These are phyloP conservation scores for Mortierella sp. DNA, from an alignment of 371 early-diverging fungal species.

Conservation along the genomic window DNA sequence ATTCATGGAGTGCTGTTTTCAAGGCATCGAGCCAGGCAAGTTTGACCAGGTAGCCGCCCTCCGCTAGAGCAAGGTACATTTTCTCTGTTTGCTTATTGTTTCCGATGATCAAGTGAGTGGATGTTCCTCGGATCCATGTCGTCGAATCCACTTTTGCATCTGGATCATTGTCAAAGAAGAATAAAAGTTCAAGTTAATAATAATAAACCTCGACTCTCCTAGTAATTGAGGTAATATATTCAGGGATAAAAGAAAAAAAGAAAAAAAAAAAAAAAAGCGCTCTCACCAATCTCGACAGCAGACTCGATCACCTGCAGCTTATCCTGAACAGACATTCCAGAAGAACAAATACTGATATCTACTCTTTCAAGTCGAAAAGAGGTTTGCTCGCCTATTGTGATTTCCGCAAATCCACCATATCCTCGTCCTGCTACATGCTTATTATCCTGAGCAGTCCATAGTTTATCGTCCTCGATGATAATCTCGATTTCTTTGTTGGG, in stretches of 20 bases:
- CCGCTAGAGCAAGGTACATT: slow-evolving; percentile 34
- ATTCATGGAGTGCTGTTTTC: slow-evolving; percentile 11
- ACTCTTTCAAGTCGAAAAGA: slow-evolving; percentile 41
- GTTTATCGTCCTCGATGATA: slow-evolving; percentile 8
- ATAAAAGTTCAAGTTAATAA: too few species aligned
- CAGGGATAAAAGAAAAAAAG: neutral
- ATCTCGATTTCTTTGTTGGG: slow-evolving; percentile 25
- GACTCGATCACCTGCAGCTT: slow-evolving; percentile 23
- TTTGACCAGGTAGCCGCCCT: slow-evolving; percentile 38
- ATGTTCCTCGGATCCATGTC: slow-evolving; percentile 29
- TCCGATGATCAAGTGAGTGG: slow-evolving; percentile 38
- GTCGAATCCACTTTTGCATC: slow-evolving; percentile 34
- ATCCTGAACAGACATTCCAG: slow-evolving; percentile 19
- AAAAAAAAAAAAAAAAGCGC: neutral
- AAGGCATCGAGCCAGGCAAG: slow-evolving; percentile 19
- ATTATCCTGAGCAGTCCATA: slow-evolving; percentile 13
- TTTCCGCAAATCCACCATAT: slow-evolving; percentile 35
- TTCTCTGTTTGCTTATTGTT: slow-evolving; percentile 33
- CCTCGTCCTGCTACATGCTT: slow-evolving; percentile 42
- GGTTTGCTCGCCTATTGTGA: slow-evolving; percentile 33
- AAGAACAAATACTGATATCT: slow-evolving; percentile 36
- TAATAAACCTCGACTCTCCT: too few species aligned
- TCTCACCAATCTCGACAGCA: slow-evolving; percentile 39
- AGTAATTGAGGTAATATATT: too few species aligned
- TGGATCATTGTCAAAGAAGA: neutral